These are phyloP conservation scores for Leishmania lainsoni DNA, from an alignment of 208 protist species.

Conservation along the genomic window DNA sequence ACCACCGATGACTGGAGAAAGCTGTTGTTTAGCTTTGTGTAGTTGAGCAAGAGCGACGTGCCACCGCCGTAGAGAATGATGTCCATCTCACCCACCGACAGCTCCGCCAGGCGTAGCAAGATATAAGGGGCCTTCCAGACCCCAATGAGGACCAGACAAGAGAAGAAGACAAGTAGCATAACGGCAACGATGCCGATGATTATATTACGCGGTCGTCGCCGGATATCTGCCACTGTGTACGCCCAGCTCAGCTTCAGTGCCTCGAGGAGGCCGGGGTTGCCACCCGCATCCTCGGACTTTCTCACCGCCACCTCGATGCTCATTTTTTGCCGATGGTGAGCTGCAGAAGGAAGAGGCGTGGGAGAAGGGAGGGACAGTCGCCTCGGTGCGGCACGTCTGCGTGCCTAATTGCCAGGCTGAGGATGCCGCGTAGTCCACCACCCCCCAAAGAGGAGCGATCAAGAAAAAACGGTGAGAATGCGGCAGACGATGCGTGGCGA, in stretches of 20 bases:
- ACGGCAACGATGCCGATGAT: conserved; percentile 64
- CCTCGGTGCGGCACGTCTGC: too few relatives aligned
- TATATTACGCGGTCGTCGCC: conserved; percentile 59
- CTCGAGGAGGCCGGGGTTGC: conserved; percentile 9
- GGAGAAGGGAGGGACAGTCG: too few relatives aligned
- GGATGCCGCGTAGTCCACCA: too few relatives aligned
- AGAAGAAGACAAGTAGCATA: conserved; percentile 72
- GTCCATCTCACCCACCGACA: conserved; percentile 74
- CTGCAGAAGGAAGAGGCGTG: not conserved
- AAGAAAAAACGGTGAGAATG: not conserved
- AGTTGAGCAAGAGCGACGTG: conserved; percentile 51
- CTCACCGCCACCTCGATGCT: not conserved
- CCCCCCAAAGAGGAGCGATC: too few relatives aligned
- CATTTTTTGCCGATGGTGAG: not conserved
- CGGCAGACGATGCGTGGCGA: not conserved
- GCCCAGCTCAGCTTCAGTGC: conserved; percentile 35
- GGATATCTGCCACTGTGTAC: conserved; percentile 63
- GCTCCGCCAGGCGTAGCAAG: conserved; percentile 68
- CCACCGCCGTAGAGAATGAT: conserved; percentile 45
- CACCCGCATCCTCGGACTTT: not conserved
- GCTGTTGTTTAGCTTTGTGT: conserved; percentile 36
- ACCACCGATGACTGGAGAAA: conserved; percentile 30
- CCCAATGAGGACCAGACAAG: conserved; percentile 45
- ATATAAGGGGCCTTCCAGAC: conserved; percentile 76
- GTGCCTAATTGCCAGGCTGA: too few relatives aligned